Percentiles rank a stretch among this genome's conserved stretches.
phyloP scores from a whole-genome alignment of 2,329 filamentous ascomycete species.

The Fusarium dlaminii region DNA sequence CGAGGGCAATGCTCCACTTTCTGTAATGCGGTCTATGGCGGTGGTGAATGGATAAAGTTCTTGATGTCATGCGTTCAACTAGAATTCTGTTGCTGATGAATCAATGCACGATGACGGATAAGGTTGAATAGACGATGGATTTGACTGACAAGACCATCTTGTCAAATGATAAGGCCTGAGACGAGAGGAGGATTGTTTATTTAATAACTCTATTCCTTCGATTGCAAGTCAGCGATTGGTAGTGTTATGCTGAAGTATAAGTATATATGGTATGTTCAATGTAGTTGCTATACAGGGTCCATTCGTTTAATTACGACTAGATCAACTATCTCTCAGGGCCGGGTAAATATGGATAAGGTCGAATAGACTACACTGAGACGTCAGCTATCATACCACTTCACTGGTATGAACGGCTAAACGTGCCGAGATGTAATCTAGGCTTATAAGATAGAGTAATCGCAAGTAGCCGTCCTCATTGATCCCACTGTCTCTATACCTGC shows the following conservation, averaged over 20 bases:
- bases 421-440: no score
- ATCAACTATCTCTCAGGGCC: neutral
- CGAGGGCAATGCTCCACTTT: neutral
- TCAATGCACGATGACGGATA: neutral
- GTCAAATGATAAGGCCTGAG: fast-evolving
- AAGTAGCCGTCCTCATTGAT: no score
- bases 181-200: neutral
- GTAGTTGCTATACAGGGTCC: fast-evolving
- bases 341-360: neutral
- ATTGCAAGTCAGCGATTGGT: neutral
- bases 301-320: neutral
- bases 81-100: neutral
- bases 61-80: neutral
- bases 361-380: neutral
- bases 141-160: fast-evolving
- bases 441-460: no score
- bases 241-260: neutral
- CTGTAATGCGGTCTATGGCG: no score
- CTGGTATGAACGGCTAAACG: neutral
- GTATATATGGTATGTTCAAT: neutral
- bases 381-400: neutral
- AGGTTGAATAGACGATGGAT: neutral
- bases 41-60: no score
- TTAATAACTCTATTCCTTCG: neutral
- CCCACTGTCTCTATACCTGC: no score